phyloP scores from a whole-genome alignment of 1,139 yeast genomes.

The Scheffersomyces parashehatae region DNA sequence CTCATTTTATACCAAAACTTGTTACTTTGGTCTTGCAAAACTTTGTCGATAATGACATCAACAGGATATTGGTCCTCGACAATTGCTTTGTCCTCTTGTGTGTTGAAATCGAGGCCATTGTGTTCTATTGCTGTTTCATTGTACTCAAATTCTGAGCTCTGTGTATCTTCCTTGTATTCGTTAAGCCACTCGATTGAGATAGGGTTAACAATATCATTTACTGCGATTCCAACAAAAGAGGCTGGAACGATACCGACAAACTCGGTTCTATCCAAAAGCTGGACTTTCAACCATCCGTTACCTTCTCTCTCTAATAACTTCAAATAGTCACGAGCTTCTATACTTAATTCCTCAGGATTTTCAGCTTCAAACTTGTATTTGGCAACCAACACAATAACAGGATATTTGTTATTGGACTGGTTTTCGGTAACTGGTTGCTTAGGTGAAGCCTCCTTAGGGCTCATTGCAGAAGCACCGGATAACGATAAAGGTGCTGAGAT shows the following conservation, averaged over 20 bases:
- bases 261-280: constrained; percentile 19
- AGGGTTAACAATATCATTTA: constrained; percentile 21
- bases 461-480: constrained; percentile 4
- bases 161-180: constrained; percentile 7
- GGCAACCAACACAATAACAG: constrained; percentile 15
- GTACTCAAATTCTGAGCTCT: background rate
- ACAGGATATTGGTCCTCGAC: constrained; percentile 1
- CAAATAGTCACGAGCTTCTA: constrained; percentile 18
- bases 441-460: background rate
- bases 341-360: constrained; percentile 15
- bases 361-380: constrained; percentile 20
- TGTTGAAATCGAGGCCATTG: too few relatives aligned
- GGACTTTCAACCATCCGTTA: constrained; percentile 27
- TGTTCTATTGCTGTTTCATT: background rate
- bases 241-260: constrained; percentile 23
- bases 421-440: background rate
- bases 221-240: constrained; percentile 23
- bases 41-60: constrained; percentile 14
- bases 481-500: constrained; percentile 29
- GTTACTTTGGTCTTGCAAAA: constrained; percentile 13
- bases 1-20: constrained; percentile 22
- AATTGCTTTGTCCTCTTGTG: background rate
- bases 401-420: constrained; percentile 1
- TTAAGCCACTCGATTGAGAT: constrained; percentile 19
- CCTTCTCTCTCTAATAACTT: constrained; percentile 23